phyloP scores from a whole-genome alignment of 192 early-diverging fungal genomes.

The Backusella psychrophila region DNA sequence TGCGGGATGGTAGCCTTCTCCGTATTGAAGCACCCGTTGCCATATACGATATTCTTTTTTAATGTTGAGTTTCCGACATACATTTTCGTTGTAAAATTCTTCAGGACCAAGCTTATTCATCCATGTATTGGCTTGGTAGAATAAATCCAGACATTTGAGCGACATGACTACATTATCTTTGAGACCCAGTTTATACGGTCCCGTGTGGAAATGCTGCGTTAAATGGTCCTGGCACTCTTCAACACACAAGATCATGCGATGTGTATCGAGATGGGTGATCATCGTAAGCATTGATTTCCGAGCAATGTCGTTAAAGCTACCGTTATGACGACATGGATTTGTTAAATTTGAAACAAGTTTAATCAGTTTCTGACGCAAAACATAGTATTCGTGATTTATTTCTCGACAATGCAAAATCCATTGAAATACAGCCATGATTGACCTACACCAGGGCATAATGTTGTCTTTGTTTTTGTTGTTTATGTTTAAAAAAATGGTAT shows the following conservation, averaged over 20 bases:
- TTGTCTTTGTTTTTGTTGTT: not conserved
- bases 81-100: slow-evolving; percentile 21
- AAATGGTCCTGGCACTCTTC: slow-evolving; percentile 20
- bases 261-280: slow-evolving; percentile 10
- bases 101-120: not conserved
- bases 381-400: not conserved
- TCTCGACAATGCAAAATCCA: slow-evolving; percentile 1
- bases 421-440: not conserved
- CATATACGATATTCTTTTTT: slow-evolving; percentile 79
- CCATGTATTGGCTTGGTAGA: not conserved
- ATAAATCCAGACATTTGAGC: slow-evolving; percentile 19
- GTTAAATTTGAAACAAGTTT: not conserved
- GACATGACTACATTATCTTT: slow-evolving; percentile 24
- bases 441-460: slow-evolving; percentile 7
- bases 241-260: slow-evolving; percentile 9
- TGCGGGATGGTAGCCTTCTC: slow-evolving; percentile 20
- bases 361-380: not conserved
- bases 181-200: slow-evolving; percentile 27
- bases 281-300: not conserved
- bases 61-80: slow-evolving; percentile 54
- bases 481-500: not conserved
- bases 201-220: slow-evolving; percentile 26
- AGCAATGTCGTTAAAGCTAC: not conserved
- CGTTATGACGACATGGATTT: not conserved
- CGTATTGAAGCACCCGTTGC: slow-evolving; percentile 50